These are phyloP conservation scores for Raddia distichophylla DNA, from an alignment of 176 grass and related monocot genomes.

Conservation along the genomic window DNA sequence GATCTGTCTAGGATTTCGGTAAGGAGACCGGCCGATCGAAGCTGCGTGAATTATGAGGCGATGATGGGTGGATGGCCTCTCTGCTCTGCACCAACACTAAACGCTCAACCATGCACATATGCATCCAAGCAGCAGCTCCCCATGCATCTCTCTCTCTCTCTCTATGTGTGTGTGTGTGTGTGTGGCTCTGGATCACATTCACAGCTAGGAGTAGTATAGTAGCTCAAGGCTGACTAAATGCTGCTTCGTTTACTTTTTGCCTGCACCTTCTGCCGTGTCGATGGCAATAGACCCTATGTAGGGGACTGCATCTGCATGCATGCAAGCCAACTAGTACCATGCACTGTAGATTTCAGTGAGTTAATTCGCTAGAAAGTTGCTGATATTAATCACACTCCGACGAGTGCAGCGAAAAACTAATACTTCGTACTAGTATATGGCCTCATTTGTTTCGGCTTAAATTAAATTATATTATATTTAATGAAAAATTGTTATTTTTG, in stretches of 20 bases:
- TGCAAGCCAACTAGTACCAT: no score
- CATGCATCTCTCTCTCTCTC: not conserved
- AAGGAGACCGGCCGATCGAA: not conserved
- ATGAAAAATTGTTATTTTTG: no score
- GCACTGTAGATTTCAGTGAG: slow-evolving; percentile 5
- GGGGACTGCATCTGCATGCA: not conserved
- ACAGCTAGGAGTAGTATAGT: no score
- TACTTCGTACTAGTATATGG: no score
- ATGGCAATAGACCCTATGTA: not conserved
- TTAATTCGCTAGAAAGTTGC: not conserved
- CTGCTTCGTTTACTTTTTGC: not conserved
- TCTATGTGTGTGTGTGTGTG: not conserved
- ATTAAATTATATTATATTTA: no score
- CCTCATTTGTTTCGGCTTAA: no score
- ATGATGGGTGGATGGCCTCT: slow-evolving; percentile 31
- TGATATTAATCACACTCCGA: not conserved
- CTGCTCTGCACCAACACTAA: not conserved
- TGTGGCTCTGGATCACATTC: not conserved
- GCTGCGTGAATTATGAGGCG: slow-evolving; percentile 41
- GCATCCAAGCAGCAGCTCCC: not conserved
- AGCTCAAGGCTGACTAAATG: slow-evolving; percentile 35
- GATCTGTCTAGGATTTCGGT: slow-evolving; percentile 51
- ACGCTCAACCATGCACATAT: slow-evolving; percentile 5
- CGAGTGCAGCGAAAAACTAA: no score
- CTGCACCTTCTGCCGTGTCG: slow-evolving; percentile 2